Evolutionary conservation across 768 basidiomycete species (phyloP).

Genomic region (Xerocomellus intermedius): DNA sequence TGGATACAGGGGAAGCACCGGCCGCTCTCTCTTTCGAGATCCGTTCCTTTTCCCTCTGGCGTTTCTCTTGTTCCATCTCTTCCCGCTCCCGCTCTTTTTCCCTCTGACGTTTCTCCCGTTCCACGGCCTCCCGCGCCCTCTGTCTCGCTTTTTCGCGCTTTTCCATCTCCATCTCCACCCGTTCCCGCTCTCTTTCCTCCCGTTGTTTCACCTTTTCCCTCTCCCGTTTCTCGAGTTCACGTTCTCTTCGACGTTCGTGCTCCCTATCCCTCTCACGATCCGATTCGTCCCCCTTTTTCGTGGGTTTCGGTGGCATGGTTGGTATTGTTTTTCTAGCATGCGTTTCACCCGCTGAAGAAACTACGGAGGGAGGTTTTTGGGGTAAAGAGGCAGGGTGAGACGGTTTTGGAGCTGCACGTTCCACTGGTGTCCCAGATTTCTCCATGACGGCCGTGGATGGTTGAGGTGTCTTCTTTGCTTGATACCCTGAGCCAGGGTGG

Average conservation of each 20-base stretch:
- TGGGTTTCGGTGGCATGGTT: slow-evolving; percentile 15
- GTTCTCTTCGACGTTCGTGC: slow-evolving; percentile 24
- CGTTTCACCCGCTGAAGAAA: slow-evolving; percentile 21
- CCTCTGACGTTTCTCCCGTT: slow-evolving; percentile 25
- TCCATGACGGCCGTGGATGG: slow-evolving; percentile 15
- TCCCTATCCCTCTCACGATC: slow-evolving; percentile 28
- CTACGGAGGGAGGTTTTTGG: slow-evolving; percentile 33
- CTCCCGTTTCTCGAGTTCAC: slow-evolving; percentile 24
- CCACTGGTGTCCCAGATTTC: slow-evolving; percentile 18
- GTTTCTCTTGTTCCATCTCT: slow-evolving; percentile 17
- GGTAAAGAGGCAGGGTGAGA: slow-evolving; percentile 33
- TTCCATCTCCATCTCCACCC: slow-evolving; percentile 17
- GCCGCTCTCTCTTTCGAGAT: slow-evolving; percentile 22
- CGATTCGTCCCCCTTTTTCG: slow-evolving; percentile 28
- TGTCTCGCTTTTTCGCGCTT: slow-evolving; percentile 23
- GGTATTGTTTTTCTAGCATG: slow-evolving; percentile 33
- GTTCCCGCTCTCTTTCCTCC: slow-evolving; percentile 21
- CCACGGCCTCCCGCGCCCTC: slow-evolving; percentile 21
- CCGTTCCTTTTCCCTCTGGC: slow-evolving; percentile 26
- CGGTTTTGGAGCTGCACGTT: slow-evolving; percentile 21
- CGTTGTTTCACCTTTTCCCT: slow-evolving; percentile 25
- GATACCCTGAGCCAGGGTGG: slow-evolving; percentile 50
- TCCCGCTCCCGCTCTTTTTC: slow-evolving; percentile 27
- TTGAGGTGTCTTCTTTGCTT: slow-evolving; percentile 35
- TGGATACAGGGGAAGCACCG: slow-evolving; percentile 22